These are phyloP conservation scores for Globisporangium megalacanthum DNA, from an alignment of 352 stramenopile genomes.

Conservation along the genomic window DNA sequence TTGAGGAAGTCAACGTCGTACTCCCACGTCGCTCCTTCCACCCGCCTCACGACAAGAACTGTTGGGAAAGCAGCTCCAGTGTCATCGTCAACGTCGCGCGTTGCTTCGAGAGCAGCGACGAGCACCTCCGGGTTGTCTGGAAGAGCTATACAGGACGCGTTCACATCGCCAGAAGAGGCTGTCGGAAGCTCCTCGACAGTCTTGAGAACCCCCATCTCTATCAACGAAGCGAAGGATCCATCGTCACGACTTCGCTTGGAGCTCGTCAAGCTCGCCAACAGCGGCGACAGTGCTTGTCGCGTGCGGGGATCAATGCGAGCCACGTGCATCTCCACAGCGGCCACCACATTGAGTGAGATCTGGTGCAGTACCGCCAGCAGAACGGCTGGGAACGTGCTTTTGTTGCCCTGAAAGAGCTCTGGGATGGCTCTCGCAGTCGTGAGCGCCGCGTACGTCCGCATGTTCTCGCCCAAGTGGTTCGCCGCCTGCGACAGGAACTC, in stretches of 20 bases:
- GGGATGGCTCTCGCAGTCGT: slow-evolving; percentile 18
- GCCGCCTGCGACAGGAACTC: slow-evolving; percentile 39
- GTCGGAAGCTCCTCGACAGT: slow-evolving; percentile 5
- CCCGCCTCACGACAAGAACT: slow-evolving; percentile 39
- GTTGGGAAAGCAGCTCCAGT: slow-evolving; percentile 15
- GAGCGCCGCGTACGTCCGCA: slow-evolving; percentile 26
- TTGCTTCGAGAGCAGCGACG: slow-evolving; percentile 14
- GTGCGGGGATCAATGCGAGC: slow-evolving; percentile 14
- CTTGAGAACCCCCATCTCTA: background rate
- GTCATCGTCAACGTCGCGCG: slow-evolving; percentile 28
- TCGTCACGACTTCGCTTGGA: no score
- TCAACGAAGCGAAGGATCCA: background rate
- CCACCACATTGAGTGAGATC: slow-evolving; percentile 36
- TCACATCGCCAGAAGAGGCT: background rate
- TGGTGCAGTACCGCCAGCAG: slow-evolving; percentile 29
- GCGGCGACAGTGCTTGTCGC: background rate
- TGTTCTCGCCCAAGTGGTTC: slow-evolving; percentile 38
- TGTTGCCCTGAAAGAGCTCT: slow-evolving; percentile 56
- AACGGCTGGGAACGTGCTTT: slow-evolving; percentile 29
- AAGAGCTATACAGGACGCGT: slow-evolving; percentile 11
- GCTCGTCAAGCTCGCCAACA: background rate
- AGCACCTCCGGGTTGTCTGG: slow-evolving; percentile 15
- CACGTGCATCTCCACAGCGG: slow-evolving; percentile 32
- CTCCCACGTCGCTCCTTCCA: slow-evolving; percentile 37
- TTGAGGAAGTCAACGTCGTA: slow-evolving; percentile 59